phyloP scores from a whole-genome alignment of 2,329 filamentous ascomycete genomes.

The Aspergillus tanneri region DNA sequence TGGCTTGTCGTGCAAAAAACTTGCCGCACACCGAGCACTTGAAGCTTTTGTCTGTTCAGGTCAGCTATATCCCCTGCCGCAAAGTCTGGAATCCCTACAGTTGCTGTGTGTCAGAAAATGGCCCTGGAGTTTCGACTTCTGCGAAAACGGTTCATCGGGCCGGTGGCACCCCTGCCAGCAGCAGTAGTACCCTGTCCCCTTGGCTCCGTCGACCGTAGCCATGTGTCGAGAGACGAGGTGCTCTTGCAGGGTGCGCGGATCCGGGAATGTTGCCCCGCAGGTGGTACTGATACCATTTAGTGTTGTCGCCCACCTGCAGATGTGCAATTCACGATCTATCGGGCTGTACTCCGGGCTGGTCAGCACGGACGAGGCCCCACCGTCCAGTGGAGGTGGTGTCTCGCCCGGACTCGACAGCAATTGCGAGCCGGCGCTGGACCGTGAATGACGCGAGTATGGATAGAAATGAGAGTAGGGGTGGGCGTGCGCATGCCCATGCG shows the following conservation, averaged over 20 bases:
- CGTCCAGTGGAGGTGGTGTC: conserved; percentile 38
- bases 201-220: conserved; percentile 37
- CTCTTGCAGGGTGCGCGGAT: conserved; percentile 40
- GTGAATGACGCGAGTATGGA: conserved; percentile 37
- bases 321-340: conserved; percentile 34
- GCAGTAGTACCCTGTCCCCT: conserved; percentile 46
- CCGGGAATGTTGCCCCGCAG: conserved; percentile 39
- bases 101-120: conserved; percentile 48
- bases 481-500: conserved; percentile 33
- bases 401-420: conserved; percentile 38
- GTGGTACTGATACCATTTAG: conserved; percentile 27
- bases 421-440: conserved; percentile 40
- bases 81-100: conserved; percentile 29
- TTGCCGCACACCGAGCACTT: conserved; percentile 44
- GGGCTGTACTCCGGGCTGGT: conserved; percentile 38
- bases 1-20: conserved; percentile 44
- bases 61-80: conserved; percentile 4
- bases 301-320: conserved; percentile 39
- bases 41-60: conserved; percentile 41
- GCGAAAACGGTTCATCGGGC: conserved; percentile 45
- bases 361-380: conserved; percentile 34
- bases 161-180: conserved; percentile 46
- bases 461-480: conserved; percentile 38
- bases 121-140: conserved; percentile 47
- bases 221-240: conserved; percentile 41